Percentiles rank a stretch among this genome's conserved stretches.
Evolutionary conservation across 179 eudicot species (phyloP).

Genomic region (Monotropa hypopitys): DNA sequence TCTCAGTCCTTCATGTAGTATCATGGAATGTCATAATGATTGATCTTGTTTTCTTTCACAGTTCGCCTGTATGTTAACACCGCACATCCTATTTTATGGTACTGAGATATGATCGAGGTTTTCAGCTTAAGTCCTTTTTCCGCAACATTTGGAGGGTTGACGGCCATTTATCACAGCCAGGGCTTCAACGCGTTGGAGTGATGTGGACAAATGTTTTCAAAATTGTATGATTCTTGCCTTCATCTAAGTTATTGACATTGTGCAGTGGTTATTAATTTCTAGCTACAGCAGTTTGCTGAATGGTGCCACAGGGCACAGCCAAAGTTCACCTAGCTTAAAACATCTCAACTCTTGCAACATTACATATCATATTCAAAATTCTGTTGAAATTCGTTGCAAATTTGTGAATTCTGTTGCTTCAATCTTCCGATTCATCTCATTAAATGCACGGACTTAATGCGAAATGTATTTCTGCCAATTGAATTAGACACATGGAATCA

Average conservation of each 20-base stretch:
- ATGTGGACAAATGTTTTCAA: constrained; percentile 82
- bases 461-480: neutral
- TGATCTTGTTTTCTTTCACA: neutral
- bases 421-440: neutral
- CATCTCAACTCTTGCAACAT: neutral
- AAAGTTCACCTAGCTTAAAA: neutral
- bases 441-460: neutral
- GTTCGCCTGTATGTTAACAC: neutral
- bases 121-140: neutral
- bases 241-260: neutral
- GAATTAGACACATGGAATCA: neutral
- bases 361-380: neutral
- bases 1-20: neutral
- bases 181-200: constrained; percentile 9
- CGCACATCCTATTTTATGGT: neutral
- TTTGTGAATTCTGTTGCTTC: neutral
- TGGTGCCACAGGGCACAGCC: neutral
- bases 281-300: neutral
- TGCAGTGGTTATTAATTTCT: neutral
- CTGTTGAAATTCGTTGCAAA: neutral
- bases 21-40: neutral
- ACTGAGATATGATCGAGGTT: constrained; percentile 4
- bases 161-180: neutral
- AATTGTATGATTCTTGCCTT: constrained; percentile 36
- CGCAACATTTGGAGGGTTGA: constrained; percentile 6